These are phyloP conservation scores for Gastrodia elata DNA, from an alignment of 106 monocot genomes.

Conservation along the genomic window DNA sequence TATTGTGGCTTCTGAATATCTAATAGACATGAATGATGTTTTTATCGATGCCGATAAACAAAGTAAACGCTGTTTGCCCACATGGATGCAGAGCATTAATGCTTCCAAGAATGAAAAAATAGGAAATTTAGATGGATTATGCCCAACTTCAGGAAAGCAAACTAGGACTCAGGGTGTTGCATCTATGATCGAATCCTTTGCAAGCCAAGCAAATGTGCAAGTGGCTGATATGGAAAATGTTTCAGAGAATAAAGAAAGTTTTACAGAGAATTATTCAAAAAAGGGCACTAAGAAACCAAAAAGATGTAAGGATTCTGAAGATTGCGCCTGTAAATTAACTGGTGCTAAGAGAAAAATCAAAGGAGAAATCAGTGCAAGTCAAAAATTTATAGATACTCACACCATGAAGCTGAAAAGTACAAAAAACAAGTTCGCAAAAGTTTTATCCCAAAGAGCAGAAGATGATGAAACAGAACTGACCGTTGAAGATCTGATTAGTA, in stretches of 20 bases:
- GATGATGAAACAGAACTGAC: constrained; percentile 41
- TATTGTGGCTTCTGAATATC: not conserved
- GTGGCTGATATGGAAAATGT: not conserved
- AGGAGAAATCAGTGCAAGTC: constrained; percentile 4
- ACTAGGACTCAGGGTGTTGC: not conserved
- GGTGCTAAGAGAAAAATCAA: constrained; percentile 9
- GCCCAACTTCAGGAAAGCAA: constrained; percentile 9
- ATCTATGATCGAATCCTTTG: constrained; percentile 14
- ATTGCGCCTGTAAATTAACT: not conserved
- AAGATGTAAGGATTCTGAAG: constrained; percentile 2
- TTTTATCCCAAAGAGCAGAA: constrained; percentile 11
- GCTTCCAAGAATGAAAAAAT: constrained; percentile 9
- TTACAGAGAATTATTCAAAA: constrained; percentile 7
- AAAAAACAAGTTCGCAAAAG: constrained; percentile 5
- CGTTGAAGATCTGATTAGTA: constrained; percentile 55
- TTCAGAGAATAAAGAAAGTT: constrained; percentile 1
- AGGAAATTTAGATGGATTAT: constrained; percentile 3
- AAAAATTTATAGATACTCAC: constrained; percentile 1
- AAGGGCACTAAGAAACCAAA: constrained; percentile 13
- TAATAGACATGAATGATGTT: constrained; percentile 20
- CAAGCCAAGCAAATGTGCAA: constrained; percentile 2
- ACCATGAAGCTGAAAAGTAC: constrained; percentile 8
- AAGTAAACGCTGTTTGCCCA: constrained; percentile 32
- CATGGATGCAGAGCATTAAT: constrained; percentile 41
- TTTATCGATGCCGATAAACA: constrained; percentile 7